Conservation (phyloP, 2,329 filamentous ascomycete species). For the Hypoxylon sp. region DNA sequence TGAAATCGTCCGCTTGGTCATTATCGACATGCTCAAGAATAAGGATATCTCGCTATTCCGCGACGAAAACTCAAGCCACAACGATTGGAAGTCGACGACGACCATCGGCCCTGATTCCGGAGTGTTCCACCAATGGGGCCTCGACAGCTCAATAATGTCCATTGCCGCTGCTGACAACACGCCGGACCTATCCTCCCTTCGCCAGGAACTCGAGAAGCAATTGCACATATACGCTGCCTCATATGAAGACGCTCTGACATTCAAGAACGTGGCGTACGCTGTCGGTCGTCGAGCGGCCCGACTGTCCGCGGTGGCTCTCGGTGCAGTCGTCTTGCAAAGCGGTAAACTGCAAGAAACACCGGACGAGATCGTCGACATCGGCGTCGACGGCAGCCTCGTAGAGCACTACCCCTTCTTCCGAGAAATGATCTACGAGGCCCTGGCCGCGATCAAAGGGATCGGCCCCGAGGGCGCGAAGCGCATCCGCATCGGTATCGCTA, state of each 20-base stretch:
- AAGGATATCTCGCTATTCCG: constrained; percentile 79
- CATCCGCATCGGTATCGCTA: constrained; percentile 94
- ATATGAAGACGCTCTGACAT: constrained; percentile 87
- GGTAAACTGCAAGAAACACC: constrained; percentile 75
- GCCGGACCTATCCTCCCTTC: constrained; percentile 78
- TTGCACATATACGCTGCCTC: constrained; percentile 83
- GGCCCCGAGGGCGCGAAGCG: constrained; percentile 84
- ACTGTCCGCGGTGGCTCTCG: constrained; percentile 89
- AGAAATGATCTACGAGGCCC: constrained; percentile 86
- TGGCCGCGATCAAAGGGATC: constrained; percentile 82
- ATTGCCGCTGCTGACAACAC: constrained; percentile 86
- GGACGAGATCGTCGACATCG: constrained; percentile 85
- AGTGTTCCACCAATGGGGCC: constrained; percentile 85
- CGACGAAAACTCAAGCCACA: constrained; percentile 79
- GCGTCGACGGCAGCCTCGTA: constrained; percentile 93
- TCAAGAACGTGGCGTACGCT: constrained; percentile 85
- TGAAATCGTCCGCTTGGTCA: constrained; percentile 86
- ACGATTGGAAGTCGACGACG: constrained; percentile 79
- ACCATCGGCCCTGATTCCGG: constrained; percentile 74
- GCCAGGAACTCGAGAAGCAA: constrained; percentile 82
- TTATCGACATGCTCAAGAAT: constrained; percentile 80
- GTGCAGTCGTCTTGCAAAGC: constrained; percentile 84
- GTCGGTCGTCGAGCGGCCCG: constrained; percentile 91
- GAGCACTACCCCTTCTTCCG: constrained; percentile 97
- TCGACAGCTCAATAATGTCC: constrained; percentile 92